Base-by-base conservation (phyloP, 495 filamentous ascomycete genomes). In the Hyaloscypha bicolor region DNA sequence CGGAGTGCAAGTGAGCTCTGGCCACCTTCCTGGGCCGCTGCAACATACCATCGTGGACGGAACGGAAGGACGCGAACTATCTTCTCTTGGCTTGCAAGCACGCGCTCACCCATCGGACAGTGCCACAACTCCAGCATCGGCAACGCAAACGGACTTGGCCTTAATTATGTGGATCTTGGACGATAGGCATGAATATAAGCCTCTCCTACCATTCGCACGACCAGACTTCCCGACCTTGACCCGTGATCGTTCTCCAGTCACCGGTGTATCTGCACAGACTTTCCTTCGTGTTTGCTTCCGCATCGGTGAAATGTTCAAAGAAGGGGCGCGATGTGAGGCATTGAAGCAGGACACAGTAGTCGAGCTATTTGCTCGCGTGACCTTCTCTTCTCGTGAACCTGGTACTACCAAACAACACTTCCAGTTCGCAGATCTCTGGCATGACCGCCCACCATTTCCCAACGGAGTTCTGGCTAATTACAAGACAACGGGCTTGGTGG, bases 281-380 rank as follows among this genome's bases (percentile, higher is more conserved):
- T 53, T 82, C 14, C 75, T 89, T 4, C 82, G 86, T 42, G 86
- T 82, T 3, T 90, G 86, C 67, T 91, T 91, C 71, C 83, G 86
- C 9, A 79, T 87, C 55, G 86, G 84, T 21, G 82, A 87, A 63
- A 80, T 87, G 53, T 64, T 89, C 71, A 70, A 81, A 42, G 76
- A 80, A 52, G 81, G 80, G 55, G 74, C 72, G 6, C 74, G 76
- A 35, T 74, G 76, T 53, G 67, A 78, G 29, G 56, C 60, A 14
- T 45, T 65, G 25, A 65, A 74, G 3, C 80, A 82, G 55, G 77
- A 81, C 56, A 79, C 80, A 16, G 67, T 87, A 0, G 78, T 89
- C 52, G 88, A 90, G 72, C 70, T 90, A 3, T 89, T 82, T 70
- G 87, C 86, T 9, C 75, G 83, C 30, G 86, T 89, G 3, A 77